Conservation (phyloP, 495 filamentous ascomycete species). For the Hyaloscypha variabilis region DNA sequence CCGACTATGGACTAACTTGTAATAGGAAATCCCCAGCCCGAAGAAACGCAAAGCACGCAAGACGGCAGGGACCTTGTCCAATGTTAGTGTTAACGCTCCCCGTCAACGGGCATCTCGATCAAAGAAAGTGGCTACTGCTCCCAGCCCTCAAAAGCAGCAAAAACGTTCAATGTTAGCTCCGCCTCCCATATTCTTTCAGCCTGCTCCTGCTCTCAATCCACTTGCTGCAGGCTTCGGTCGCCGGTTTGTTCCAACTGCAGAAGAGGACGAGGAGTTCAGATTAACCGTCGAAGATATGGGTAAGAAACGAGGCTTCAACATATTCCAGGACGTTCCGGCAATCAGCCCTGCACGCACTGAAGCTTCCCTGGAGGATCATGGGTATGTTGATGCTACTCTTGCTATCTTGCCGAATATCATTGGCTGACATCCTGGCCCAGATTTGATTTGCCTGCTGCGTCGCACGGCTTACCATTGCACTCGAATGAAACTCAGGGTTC, state of each 20-base stretch:
- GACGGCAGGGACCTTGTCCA: slow-evolving; percentile 1
- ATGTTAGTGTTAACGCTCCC: slow-evolving; percentile 22
- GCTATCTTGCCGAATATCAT: background rate
- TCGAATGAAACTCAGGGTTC: background rate
- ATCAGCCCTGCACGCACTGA: slow-evolving; percentile 34
- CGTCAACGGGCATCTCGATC: slow-evolving; percentile 6
- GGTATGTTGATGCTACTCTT: slow-evolving; percentile 28
- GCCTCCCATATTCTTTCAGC: background rate
- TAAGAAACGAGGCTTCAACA: slow-evolving; percentile 33
- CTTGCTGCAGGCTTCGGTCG: slow-evolving; percentile 15
- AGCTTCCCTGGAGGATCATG: slow-evolving; percentile 34
- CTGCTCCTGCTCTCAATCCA: slow-evolving; percentile 23
- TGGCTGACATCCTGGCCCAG: slow-evolving; percentile 7
- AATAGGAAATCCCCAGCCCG: slow-evolving; percentile 12
- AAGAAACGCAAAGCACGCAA: slow-evolving; percentile 30
- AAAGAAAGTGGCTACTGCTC: slow-evolving; percentile 3
- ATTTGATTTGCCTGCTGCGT: slow-evolving; percentile 23
- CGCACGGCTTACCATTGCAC: slow-evolving; percentile 16
- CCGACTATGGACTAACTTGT: background rate
- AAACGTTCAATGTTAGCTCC: background rate
- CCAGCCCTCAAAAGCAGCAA: slow-evolving; percentile 10
- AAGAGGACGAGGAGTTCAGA: slow-evolving; percentile 30
- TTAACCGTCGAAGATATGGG: slow-evolving; percentile 19
- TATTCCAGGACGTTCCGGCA: slow-evolving; percentile 38
- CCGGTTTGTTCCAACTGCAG: slow-evolving; percentile 10